Percentiles rank a stretch among this genome's conserved stretches.
Conservation (phyloP, 2,329 filamentous ascomycete genomes). For the Hypoxylon sp. region DNA sequence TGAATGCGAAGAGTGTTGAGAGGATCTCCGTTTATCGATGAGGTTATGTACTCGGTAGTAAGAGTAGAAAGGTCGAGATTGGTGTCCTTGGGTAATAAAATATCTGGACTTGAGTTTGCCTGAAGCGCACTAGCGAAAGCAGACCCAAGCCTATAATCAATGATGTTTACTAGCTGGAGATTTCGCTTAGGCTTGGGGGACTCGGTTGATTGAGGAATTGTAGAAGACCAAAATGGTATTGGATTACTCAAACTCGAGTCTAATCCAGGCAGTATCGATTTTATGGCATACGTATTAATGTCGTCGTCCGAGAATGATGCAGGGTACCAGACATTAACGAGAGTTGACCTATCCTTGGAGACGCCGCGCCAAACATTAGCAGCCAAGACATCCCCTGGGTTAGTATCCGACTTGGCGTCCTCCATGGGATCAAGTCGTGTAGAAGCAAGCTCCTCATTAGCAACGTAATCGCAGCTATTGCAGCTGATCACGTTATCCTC, state of each 20-base stretch:
- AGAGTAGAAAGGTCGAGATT: slow-evolving; percentile 33
- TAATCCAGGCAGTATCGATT: slow-evolving; percentile 74
- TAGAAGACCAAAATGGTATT: slow-evolving; percentile 65
- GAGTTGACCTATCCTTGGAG: slow-evolving; percentile 74
- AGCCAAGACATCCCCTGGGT: slow-evolving; percentile 1
- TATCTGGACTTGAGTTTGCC: slow-evolving; percentile 20
- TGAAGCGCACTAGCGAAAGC: slow-evolving; percentile 40
- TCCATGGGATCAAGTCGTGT: slow-evolving; percentile 44
- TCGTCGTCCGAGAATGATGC: slow-evolving; percentile 51
- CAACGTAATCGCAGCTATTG: slow-evolving; percentile 78
- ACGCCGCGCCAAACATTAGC: slow-evolving; percentile 72
- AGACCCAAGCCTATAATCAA: slow-evolving; percentile 54
- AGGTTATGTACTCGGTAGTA: slow-evolving; percentile 43
- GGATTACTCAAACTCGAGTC: slow-evolving; percentile 79
- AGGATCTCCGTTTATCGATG: slow-evolving; percentile 51
- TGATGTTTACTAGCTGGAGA: slow-evolving; percentile 49
- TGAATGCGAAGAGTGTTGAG: slow-evolving; percentile 76
- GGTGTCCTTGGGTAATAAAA: slow-evolving; percentile 37
- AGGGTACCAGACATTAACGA: slow-evolving; percentile 80
- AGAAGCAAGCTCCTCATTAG: slow-evolving; percentile 87
- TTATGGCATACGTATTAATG: slow-evolving; percentile 73
- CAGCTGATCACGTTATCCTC: slow-evolving; percentile 90
- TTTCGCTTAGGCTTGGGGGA: slow-evolving; percentile 34
- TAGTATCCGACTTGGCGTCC: not conserved
- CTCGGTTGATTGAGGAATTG: slow-evolving; percentile 48